A percentile compares a stretch with the other conserved stretches of the same genome.
These are phyloP conservation scores for Ceratocystis lukuohia DNA, from an alignment of 2,329 filamentous ascomycete species.

Conservation along the genomic window DNA sequence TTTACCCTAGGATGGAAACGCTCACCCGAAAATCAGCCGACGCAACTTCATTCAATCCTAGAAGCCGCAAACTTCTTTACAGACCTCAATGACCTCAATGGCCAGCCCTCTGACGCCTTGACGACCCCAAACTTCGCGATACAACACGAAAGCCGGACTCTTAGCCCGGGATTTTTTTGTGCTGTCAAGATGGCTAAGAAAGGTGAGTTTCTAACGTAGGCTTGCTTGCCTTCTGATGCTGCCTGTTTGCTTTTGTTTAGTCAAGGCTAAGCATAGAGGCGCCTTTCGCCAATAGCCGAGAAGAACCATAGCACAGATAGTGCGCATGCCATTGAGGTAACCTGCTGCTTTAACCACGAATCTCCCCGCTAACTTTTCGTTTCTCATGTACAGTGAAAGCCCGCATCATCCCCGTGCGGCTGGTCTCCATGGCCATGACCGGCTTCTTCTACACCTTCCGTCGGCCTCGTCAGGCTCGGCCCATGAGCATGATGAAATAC, in stretches of 20 bases:
- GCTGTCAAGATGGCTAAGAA: slow-evolving; percentile 28
- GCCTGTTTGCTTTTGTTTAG: neutral
- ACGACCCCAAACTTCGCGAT: neutral
- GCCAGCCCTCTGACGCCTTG: neutral
- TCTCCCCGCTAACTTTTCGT: neutral
- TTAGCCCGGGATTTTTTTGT: slow-evolving; percentile 10
- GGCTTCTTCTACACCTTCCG: slow-evolving; percentile 91
- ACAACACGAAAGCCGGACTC: neutral
- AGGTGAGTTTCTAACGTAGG: slow-evolving; percentile 21
- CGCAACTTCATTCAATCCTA: neutral
- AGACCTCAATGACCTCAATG: neutral
- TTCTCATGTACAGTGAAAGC: slow-evolving; percentile 54
- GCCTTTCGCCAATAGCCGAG: no score
- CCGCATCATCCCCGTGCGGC: slow-evolving; percentile 81
- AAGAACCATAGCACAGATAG: no score
- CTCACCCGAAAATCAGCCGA: slow-evolving; percentile 7
- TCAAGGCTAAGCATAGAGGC: neutral
- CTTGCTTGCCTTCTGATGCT: neutral
- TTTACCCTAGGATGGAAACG: no score
- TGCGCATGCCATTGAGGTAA: no score
- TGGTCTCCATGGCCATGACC: slow-evolving; percentile 97
- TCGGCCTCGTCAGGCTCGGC: slow-evolving; percentile 64
- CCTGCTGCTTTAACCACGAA: no score
- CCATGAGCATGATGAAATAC: slow-evolving; percentile 97
- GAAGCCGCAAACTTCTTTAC: neutral